phyloP scores from a whole-genome alignment of 176 grass and related monocot species.

The Elaeis guineensis region DNA sequence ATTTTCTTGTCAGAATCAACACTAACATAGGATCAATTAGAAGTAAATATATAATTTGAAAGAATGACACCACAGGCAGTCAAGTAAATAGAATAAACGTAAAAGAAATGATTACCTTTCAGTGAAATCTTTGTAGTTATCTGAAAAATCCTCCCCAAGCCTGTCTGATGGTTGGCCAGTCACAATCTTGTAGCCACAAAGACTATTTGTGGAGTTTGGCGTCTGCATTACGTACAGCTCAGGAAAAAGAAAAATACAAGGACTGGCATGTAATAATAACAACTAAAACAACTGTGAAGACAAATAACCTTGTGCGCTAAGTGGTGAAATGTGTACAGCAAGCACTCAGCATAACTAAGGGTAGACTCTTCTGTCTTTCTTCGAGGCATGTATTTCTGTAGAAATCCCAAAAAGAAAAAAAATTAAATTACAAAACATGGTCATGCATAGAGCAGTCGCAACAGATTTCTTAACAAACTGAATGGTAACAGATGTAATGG shows the following conservation, averaged over 20 bases:
- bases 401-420: constrained; percentile 9
- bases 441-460: no score
- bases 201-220: constrained; percentile 95
- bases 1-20: no score
- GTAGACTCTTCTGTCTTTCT: constrained; percentile 84
- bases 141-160: constrained; percentile 95
- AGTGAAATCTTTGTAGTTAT: constrained; percentile 82
- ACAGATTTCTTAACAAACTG: no score
- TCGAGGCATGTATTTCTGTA: constrained; percentile 90
- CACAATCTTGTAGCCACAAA: constrained; percentile 98
- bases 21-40: no score
- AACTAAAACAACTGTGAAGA: constrained; percentile 17
- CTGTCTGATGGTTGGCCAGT: constrained; percentile 96
- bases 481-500: no score
- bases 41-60: no score
- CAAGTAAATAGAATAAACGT: neutral
- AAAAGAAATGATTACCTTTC: constrained; percentile 44
- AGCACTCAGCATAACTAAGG: constrained; percentile 79
- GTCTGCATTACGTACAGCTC: constrained; percentile 47
- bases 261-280: neutral
- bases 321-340: constrained; percentile 95
- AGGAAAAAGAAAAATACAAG: constrained; percentile 18
- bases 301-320: constrained; percentile 82
- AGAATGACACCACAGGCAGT: no score
- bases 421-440: constrained; percentile 16